These are phyloP conservation scores for Aspergillus cejpii DNA, from an alignment of 2,329 filamentous ascomycete species.

Conservation along the genomic window DNA sequence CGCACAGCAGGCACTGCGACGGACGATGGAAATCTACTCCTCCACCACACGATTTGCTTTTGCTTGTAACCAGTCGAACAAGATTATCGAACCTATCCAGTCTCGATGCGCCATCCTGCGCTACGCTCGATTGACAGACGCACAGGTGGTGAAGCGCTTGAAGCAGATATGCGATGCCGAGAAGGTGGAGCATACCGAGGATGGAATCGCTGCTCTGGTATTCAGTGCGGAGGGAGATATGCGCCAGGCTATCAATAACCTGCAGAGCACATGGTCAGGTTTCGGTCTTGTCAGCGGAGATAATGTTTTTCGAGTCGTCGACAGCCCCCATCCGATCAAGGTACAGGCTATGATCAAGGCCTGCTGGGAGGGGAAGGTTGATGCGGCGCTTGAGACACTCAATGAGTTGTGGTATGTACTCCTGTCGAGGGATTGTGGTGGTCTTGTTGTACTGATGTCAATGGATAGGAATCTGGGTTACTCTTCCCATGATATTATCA, in stretches of 20 bases:
- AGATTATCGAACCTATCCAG: constrained; percentile 98
- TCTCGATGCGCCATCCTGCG: constrained; percentile 93
- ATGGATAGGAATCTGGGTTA: constrained; percentile 67
- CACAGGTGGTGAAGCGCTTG: constrained; percentile 82
- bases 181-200: constrained; percentile 81
- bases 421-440: too few species aligned
- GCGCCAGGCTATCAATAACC: constrained; percentile 97
- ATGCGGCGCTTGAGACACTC: constrained; percentile 75
- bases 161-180: constrained; percentile 91
- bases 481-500: constrained; percentile 98
- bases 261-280: constrained; percentile 86
- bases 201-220: constrained; percentile 89
- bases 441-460: constrained; percentile 6
- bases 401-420: constrained; percentile 77
- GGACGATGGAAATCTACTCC: constrained; percentile 99
- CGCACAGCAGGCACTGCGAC: constrained; percentile 85
- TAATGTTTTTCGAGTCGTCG: constrained; percentile 96
- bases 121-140: constrained; percentile 86
- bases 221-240: constrained; percentile 98
- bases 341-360: constrained; percentile 98
- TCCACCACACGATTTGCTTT: constrained; percentile 95
- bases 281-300: constrained; percentile 97
- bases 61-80: constrained; percentile 97
- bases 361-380: constrained; percentile 86
- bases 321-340: constrained; percentile 94